Base-by-base conservation (phyloP, 2,329 filamentous ascomycete species). In the Ampelomyces quisqualis region DNA sequence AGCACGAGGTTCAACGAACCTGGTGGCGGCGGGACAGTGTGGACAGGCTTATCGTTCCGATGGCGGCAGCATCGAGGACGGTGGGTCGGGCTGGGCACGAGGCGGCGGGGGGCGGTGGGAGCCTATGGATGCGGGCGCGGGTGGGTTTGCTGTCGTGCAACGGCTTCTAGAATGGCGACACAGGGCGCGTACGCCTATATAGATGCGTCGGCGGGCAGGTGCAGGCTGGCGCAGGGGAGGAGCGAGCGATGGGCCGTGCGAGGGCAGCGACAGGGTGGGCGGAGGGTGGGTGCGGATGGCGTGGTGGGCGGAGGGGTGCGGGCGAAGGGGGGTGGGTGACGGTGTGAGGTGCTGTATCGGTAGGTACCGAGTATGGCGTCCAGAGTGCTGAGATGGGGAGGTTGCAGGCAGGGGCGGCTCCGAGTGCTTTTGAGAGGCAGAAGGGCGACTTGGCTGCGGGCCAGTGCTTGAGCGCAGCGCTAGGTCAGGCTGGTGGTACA, bases 1-100 rank as follows among this genome's bases (percentile, higher is more conserved):
- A 47, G 57, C 60, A 64, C 62, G 34, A 61, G 64, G 60, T 59
- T 61, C 64, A 50, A 36, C 44, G 63, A 64, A 66, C 60, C 62
- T 45, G 47, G 59, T 58, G 55, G 49, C 47, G 47, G 49, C 49
- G 36, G 37, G 44, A 50, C 48, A 54, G 43, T 40, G 56, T 55
- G 47, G 54, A 38, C 31, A 34, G 33, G 21, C 23, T 51, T 58
- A 64, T 38, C 46, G 56, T 34, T 44, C 26, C 39, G 48, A 43
- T 36, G 45, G 43, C 45, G 48, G 47, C 51, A 56, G 56, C 61
- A 65, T 64, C 51, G 58, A 64, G 51, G 53, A 55, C 41, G 49
- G 30, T 36, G 29, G 28, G 21, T 39, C 30, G 13, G 23, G 30
- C 23, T 38, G 44, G 34, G 36, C 17, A 19, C 26, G 35, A 40